Evolutionary conservation across 495 filamentous ascomycete genomes (phyloP), one percentile per base, ranked within the genome.

Genomic region (Xylaria palmicola): DNA sequence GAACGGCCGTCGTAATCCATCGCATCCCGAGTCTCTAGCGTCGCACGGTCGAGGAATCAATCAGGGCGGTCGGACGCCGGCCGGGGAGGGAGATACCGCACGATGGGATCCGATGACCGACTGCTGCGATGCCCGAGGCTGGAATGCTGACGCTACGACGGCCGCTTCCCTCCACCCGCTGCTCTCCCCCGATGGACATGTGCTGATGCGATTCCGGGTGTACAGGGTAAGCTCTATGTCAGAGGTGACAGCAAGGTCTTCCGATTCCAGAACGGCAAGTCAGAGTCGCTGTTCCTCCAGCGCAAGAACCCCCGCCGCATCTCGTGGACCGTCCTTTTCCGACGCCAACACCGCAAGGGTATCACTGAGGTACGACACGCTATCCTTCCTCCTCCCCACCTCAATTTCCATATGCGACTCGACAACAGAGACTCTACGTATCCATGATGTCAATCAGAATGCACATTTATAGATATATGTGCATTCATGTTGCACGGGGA

Each of bases 211-310:
- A 55, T 27, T 32, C 40, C 32, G 19, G 40, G 36, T 39, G n/a
- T 52, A 63, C 58, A 97, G 93, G 93, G 93, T 83, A 98, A 98
- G 84, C 88, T 99, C 81, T 99, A 91, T 83, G 82, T 99, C 85
- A 91, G 94, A 81, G 92, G 92, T 74, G 94, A 99, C 86, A 96
- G 91, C 92, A 99, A 97, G 86, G 87, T 98, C 86, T 99, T 99
- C 87, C 92, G 94, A 73, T 99, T 99, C 89, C 91, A 95, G 81
- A 98, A 95, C 80, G 93, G 94, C 85, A 99, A 99, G 84, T 93
- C 92, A 84, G 95, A 99, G 81, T 96, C 91, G 65, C 90, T 99
- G 68, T 98, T 98, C 87, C 92, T 98, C 65, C 94, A 99, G 85
- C 93, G 94, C 84, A 99, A 99, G 89, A 99, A 99, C 88, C 94